Base-by-base conservation (phyloP, 2,329 filamentous ascomycete genomes). In the Aspergillus quadricinctus region DNA sequence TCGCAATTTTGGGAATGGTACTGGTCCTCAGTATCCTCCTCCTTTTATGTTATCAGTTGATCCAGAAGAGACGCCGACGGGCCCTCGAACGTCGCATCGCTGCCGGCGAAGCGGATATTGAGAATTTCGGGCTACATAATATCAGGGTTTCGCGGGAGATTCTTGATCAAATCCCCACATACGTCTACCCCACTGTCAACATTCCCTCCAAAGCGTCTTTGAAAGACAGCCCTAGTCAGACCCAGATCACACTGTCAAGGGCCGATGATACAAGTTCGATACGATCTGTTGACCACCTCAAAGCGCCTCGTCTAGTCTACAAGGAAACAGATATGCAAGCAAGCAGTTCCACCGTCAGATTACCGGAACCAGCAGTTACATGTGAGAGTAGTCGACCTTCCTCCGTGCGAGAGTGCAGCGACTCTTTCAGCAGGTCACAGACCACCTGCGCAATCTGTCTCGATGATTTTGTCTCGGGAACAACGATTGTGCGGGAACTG, bases 371-470 rank as follows among this genome's bases (percentile, higher is more conserved):
- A 5, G 28, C 41, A 19, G 37, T 45, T 40, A 46, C 40, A 7
- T 21, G 41, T 45, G 19, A 45, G 41, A 23, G 41, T 6, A 45
- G 41, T 11, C 19, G 41, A 14, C 21, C 41, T 10, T 8, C 41
- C 41, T 45, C 41, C 19, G 19, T 11, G n/a, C 41, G 19, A 59
- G 48, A 61, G 65, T 46, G 63, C 67, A 31, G 41, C 41, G 41
- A 23, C n/a, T 45, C 41, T 23, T 62, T 72, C 29, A 71, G 73
- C 40, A 80, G 89, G 63, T 85, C 86, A 21, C 94, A 97, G 69
- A 86, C 90, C 0, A 87, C 83, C 2, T 97, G 94, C 69, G 85
- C 90, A n/a, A 96, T 97, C 53, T 99, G 94, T 69, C 81, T 96
- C 1, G 89, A 91, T 54, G 85, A 90, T 57, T 97, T 90, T 67